Conservation (phyloP, 257 asterid genomes). For the Jasminum sambac region DNA sequence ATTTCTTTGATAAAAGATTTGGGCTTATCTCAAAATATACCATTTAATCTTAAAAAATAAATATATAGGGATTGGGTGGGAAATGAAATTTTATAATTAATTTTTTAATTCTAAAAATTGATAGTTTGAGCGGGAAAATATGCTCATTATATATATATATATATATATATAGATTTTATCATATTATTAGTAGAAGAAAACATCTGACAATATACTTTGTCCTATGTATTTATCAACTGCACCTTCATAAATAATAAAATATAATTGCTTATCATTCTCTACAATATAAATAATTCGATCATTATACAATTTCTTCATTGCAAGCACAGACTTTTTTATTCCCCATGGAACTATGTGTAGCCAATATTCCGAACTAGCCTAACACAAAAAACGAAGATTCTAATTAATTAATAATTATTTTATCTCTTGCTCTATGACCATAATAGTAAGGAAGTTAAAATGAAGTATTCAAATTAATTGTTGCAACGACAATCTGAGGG, state of each 20-base stretch:
- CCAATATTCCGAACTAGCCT: constrained; percentile 41
- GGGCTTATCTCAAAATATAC: too few species aligned
- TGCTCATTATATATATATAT: too few species aligned
- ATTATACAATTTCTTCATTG: constrained; percentile 21
- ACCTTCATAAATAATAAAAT: not conserved
- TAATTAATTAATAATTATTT: not conserved
- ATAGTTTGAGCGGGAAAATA: too few species aligned
- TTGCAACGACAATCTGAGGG: not conserved
- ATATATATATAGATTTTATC: too few species aligned
- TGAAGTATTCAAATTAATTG: not conserved
- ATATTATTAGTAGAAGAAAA: too few species aligned
- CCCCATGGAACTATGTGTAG: constrained; percentile 39
- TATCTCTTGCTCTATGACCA: not conserved
- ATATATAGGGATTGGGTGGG: too few species aligned
- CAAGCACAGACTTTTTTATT: constrained; percentile 32
- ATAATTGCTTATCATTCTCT: constrained; percentile 31
- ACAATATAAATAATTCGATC: constrained; percentile 33
- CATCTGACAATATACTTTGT: not conserved
- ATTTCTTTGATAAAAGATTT: too few species aligned
- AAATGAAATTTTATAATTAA: too few species aligned
- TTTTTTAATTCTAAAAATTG: too few species aligned
- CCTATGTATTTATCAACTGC: not conserved
- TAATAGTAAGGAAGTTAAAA: not conserved
- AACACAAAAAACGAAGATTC: not conserved
- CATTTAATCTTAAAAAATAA: too few species aligned